Evolutionary conservation across 1,139 yeast genomes (phyloP).

Genomic region (Pichia cactophila): DNA sequence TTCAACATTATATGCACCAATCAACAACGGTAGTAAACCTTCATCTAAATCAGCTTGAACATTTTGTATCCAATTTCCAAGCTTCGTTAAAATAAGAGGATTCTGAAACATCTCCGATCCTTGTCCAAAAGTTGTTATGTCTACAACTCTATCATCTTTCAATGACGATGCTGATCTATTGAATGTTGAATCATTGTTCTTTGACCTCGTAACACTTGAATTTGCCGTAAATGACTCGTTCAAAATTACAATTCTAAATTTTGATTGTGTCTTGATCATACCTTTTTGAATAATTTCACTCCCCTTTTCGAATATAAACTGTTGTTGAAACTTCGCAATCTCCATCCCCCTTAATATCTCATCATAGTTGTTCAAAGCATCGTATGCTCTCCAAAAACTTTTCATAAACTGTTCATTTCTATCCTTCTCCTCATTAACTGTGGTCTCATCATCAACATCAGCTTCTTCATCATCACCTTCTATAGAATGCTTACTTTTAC

Average conservation of each 20-base stretch:
- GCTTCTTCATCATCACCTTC: constrained; percentile 3
- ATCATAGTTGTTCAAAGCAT: constrained; percentile 63
- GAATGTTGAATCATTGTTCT: constrained; percentile 11
- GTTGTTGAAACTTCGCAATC: constrained; percentile 75
- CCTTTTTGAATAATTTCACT: constrained; percentile 80
- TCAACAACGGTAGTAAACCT: constrained; percentile 69
- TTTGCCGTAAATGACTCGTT: constrained; percentile 49
- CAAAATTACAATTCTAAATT: constrained; percentile 79
- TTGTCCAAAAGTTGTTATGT: constrained; percentile 24
- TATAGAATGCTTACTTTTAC: not conserved
- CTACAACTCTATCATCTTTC: constrained; percentile 30
- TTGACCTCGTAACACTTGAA: constrained; percentile 17
- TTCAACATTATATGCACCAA: constrained; percentile 72
- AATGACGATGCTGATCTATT: constrained; percentile 11
- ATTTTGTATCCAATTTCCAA: constrained; percentile 89
- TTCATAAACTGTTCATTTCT: constrained; percentile 69
- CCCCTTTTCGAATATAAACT: constrained; percentile 82
- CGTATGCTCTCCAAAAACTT: constrained; percentile 96
- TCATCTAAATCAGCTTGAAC: constrained; percentile 78
- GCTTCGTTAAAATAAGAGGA: constrained; percentile 74
- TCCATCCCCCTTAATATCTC: constrained; percentile 62
- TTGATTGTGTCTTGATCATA: constrained; percentile 66
- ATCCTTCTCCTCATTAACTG: constrained; percentile 22
- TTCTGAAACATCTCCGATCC: constrained; percentile 71
- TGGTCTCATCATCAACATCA: constrained; percentile 15